phyloP scores from a whole-genome alignment of 768 basidiomycete genomes.

The Trametes coccinea region DNA sequence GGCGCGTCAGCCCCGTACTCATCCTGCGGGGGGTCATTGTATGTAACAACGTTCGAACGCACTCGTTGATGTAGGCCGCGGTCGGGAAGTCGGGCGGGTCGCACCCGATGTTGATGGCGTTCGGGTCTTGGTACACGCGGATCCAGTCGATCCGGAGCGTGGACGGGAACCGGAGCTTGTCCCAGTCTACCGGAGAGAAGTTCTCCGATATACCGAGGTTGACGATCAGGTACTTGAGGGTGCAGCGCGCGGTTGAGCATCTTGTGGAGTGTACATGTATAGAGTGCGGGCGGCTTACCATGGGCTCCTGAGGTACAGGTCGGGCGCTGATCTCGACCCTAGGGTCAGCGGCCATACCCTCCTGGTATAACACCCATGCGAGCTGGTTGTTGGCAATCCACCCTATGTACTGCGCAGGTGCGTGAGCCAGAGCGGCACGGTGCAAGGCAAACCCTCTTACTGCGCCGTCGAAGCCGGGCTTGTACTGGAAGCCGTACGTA shows the following conservation, averaged over 20 bases:
- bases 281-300: slow-evolving; percentile 45
- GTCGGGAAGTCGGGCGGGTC: slow-evolving; percentile 80
- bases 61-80: slow-evolving; percentile 74
- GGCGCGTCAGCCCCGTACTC: not conserved
- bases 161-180: slow-evolving; percentile 51
- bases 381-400: slow-evolving; percentile 69
- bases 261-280: no score
- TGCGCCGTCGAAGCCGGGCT: slow-evolving; percentile 59
- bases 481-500: slow-evolving; percentile 82
- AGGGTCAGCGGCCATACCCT: slow-evolving; percentile 59
- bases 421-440: slow-evolving; percentile 26
- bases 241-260: slow-evolving; percentile 17
- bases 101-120: slow-evolving; percentile 57
- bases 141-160: slow-evolving; percentile 80
- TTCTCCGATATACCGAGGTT: slow-evolving; percentile 65
- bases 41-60: slow-evolving; percentile 21
- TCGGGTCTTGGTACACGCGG: slow-evolving; percentile 67
- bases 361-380: slow-evolving; percentile 70
- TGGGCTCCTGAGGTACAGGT: slow-evolving; percentile 80
- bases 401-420: slow-evolving; percentile 62
- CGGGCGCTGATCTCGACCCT: slow-evolving; percentile 64
- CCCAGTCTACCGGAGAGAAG: slow-evolving; percentile 60
- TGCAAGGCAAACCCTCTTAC: slow-evolving; percentile 31
- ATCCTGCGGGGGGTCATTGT: not conserved
- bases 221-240: slow-evolving; percentile 46